phyloP scores from a whole-genome alignment of 768 basidiomycete species.

The Podaxis sp. region DNA sequence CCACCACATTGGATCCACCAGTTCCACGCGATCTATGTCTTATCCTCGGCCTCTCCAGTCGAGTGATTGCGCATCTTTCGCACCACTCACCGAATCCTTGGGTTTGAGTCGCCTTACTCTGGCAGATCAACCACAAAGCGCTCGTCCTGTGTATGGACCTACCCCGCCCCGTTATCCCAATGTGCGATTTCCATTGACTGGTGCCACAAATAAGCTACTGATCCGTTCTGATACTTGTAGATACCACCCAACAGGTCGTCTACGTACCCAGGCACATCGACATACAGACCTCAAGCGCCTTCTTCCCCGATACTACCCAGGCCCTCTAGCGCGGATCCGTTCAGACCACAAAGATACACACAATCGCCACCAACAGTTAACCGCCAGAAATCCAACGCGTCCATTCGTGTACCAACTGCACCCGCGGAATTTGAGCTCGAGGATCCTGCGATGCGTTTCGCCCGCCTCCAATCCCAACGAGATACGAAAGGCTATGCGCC shows the following conservation, averaged over 20 bases:
- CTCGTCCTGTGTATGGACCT: too few species aligned
- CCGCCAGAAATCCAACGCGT: background rate
- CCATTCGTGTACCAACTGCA: background rate
- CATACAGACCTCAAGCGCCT: background rate
- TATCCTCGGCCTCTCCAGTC: too few species aligned
- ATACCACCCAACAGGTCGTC: background rate
- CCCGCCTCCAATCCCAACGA: background rate
- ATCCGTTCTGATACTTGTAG: background rate
- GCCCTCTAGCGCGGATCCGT: background rate
- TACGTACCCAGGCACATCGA: background rate
- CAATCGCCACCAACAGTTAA: background rate
- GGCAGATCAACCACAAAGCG: too few species aligned
- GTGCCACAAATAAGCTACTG: background rate
- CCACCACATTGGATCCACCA: too few species aligned
- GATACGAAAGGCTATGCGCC: background rate
- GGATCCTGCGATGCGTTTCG: background rate
- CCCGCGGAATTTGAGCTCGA: background rate
- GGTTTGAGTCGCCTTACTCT: too few species aligned
- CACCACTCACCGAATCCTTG: too few species aligned
- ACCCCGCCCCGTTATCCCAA: background rate
- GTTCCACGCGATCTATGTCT: too few species aligned
- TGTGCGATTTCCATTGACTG: background rate
- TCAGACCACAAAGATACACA: background rate
- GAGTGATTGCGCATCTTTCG: too few species aligned
- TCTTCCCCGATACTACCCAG: background rate